These are phyloP conservation scores for Lantana camara DNA, from an alignment of 257 asterid genomes.

Conservation along the genomic window DNA sequence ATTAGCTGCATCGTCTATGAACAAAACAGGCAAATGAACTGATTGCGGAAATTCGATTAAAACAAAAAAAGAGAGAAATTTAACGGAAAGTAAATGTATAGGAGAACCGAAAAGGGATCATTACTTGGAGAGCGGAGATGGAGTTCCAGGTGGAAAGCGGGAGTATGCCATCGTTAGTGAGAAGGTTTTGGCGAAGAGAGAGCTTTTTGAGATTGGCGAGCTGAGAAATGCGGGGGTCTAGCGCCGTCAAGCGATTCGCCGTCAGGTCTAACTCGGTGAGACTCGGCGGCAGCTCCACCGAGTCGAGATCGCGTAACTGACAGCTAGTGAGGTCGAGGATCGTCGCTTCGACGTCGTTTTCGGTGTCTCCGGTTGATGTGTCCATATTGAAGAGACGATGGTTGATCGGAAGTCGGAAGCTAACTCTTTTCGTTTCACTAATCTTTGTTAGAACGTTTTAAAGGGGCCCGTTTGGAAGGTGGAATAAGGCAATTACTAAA, in stretches of 20 bases:
- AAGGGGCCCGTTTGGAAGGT: neutral
- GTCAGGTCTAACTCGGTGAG: conserved; percentile 87
- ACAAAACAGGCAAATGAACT: conserved; percentile 7
- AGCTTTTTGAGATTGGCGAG: conserved; percentile 80
- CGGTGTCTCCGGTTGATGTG: conserved; percentile 34
- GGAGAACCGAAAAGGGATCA: neutral
- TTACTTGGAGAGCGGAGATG: conserved; percentile 74
- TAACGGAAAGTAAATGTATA: neutral
- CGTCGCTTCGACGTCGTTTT: conserved; percentile 35
- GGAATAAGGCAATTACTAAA: no score
- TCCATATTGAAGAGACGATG: conserved; percentile 29
- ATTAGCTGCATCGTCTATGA: neutral
- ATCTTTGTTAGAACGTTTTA: neutral
- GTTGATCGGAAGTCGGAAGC: conserved; percentile 21
- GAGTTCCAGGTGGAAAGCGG: conserved; percentile 71
- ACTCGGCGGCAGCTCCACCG: conserved; percentile 66
- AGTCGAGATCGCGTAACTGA: conserved; percentile 87
- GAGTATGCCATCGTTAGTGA: conserved; percentile 58
- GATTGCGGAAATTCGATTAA: neutral
- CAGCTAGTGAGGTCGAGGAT: conserved; percentile 80
- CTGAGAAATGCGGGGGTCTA: conserved; percentile 81
- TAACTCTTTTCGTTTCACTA: neutral
- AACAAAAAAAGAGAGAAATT: neutral
- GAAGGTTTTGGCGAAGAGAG: conserved; percentile 89
- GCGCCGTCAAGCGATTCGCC: conserved; percentile 75